These are phyloP conservation scores for Cenococcum geophilum DNA, from an alignment of 495 filamentous ascomycete species.

Conservation along the genomic window DNA sequence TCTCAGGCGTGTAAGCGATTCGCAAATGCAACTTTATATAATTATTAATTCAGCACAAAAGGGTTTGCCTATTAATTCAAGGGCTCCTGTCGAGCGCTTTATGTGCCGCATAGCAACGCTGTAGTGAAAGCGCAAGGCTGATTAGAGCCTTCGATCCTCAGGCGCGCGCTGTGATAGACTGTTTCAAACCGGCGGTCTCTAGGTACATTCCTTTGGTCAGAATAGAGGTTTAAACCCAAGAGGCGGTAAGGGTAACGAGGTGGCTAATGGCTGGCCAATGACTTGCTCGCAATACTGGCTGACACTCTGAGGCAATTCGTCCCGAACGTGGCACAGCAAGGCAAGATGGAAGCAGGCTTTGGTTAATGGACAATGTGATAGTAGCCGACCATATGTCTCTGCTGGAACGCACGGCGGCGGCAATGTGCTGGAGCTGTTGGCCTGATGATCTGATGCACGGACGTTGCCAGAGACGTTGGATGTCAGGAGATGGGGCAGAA, in stretches of 20 bases:
- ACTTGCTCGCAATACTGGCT: too few relatives aligned
- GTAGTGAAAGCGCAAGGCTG: not conserved
- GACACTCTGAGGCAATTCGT: too few relatives aligned
- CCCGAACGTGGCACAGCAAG: too few relatives aligned
- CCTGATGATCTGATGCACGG: not conserved
- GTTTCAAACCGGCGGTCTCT: not conserved
- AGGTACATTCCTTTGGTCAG: not conserved
- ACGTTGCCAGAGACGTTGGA: not conserved
- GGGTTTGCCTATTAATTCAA: not conserved
- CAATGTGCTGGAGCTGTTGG: not conserved
- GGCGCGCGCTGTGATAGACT: not conserved
- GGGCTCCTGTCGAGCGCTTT: not conserved
- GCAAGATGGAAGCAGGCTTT: too few relatives aligned
- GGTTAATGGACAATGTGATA: not conserved
- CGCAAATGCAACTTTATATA: not conserved
- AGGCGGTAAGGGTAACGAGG: not conserved
- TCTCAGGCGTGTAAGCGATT: not conserved
- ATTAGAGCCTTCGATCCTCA: not conserved
- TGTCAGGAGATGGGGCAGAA: too few relatives aligned
- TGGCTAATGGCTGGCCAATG: not conserved
- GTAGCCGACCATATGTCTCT: not conserved
- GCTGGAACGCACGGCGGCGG: not conserved
- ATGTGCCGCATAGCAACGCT: not conserved
- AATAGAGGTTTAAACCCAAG: not conserved
- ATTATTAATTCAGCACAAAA: not conserved